Evolutionary conservation across 2,329 filamentous ascomycete species (phyloP).

Genomic region (Aspergillus intermedius): DNA sequence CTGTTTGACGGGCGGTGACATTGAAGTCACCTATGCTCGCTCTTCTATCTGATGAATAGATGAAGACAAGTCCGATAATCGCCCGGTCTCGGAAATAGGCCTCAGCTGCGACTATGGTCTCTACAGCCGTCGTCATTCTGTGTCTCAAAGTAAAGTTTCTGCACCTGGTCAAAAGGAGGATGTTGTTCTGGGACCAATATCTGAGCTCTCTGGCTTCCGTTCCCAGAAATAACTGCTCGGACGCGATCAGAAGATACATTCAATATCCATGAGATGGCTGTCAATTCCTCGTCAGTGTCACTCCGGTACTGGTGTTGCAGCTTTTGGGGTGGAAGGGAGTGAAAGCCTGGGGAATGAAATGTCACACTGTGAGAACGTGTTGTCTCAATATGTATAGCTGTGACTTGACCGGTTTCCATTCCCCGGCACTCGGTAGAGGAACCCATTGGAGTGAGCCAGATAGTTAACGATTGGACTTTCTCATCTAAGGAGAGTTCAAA

Average conservation of each 20-base stretch:
- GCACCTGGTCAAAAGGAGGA: slow-evolving; percentile 6
- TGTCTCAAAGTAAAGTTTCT: slow-evolving; percentile 7
- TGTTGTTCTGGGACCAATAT: slow-evolving; percentile 1
- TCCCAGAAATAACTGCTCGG: slow-evolving; percentile 3
- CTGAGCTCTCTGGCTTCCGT: not conserved
- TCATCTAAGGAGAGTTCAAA: slow-evolving; percentile 5
- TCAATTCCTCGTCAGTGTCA: slow-evolving; percentile 2
- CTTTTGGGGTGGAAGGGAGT: not conserved
- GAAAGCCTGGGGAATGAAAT: slow-evolving; percentile 1
- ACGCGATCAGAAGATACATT: slow-evolving; percentile 1
- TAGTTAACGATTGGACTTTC: slow-evolving; percentile 3
- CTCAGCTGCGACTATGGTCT: slow-evolving; percentile 1
- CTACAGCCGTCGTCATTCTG: not conserved
- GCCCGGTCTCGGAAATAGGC: not conserved
- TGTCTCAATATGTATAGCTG: slow-evolving; percentile 4
- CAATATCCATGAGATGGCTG: slow-evolving; percentile 9
- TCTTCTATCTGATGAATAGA: slow-evolving; percentile 1
- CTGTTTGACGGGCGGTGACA: not conserved
- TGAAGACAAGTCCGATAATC: slow-evolving; percentile 4
- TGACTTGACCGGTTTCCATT: slow-evolving; percentile 2
- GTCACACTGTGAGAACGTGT: slow-evolving; percentile 1
- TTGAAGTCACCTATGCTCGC: slow-evolving; percentile 1
- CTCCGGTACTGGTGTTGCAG: slow-evolving; percentile 1
- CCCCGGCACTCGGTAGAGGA: not conserved
- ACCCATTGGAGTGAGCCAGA: slow-evolving; percentile 4